phyloP scores from a whole-genome alignment of 2,329 filamentous ascomycete species.

The Elsinoe ampelina region DNA sequence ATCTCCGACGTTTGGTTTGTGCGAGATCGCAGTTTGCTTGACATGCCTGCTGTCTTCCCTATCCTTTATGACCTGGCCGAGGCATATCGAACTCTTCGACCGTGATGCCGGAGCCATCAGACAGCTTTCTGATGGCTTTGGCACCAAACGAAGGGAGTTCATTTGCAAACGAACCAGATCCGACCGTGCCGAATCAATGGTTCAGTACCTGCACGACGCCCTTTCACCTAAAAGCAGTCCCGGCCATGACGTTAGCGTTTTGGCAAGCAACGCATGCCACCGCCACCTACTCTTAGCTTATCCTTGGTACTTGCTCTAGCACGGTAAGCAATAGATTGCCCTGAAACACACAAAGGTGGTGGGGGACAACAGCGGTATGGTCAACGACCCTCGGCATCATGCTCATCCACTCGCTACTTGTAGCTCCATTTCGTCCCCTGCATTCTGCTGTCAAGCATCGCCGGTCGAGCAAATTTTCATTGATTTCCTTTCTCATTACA shows the following conservation, averaged over 20 bases:
- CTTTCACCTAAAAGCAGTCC: too few relatives aligned
- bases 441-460: neutral
- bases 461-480: neutral
- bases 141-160: too few relatives aligned
- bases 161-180: too few relatives aligned
- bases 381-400: neutral
- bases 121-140: too few relatives aligned
- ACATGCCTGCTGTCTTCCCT: neutral
- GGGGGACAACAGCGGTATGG: neutral
- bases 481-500: neutral
- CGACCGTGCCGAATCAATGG: too few relatives aligned
- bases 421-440: neutral
- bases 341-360: conserved; percentile 1
- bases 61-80: neutral
- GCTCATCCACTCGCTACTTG: neutral
- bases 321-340: too few relatives aligned
- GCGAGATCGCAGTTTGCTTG: neutral
- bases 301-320: neutral
- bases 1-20: neutral
- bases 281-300: neutral
- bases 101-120: too few relatives aligned
- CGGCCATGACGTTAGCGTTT: neutral
- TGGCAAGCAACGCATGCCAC: neutral
- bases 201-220: too few relatives aligned
- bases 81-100: neutral